phyloP scores from a whole-genome alignment of 345 rosid species.

The Lenwebbia sp. region DNA sequence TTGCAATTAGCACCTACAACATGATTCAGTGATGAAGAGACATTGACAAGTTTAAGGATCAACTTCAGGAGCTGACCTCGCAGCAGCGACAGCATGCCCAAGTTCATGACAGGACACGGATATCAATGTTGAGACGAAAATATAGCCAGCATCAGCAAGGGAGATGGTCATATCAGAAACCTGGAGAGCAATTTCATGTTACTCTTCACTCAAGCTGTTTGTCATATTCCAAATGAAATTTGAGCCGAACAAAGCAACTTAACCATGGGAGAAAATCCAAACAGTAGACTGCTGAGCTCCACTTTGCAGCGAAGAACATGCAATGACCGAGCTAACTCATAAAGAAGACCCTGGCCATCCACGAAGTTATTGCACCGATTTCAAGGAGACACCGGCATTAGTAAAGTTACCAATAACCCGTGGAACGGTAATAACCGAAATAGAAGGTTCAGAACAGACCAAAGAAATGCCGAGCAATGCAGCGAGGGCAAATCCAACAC shows the following conservation, averaged over 20 bases:
- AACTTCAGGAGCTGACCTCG: conserved; percentile 37
- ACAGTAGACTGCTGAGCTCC: not conserved
- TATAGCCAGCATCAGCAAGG: conserved; percentile 28
- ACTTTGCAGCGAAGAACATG: not conserved
- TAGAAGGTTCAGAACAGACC: conserved; percentile 10
- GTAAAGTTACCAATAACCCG: not conserved
- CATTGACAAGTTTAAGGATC: not conserved
- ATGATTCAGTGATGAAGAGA: not conserved
- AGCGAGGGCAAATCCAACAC: conserved; percentile 58
- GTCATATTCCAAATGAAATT: not conserved
- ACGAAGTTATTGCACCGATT: not conserved
- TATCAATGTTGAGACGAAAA: conserved; percentile 50
- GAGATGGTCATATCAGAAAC: conserved; percentile 33
- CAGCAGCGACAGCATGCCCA: conserved; percentile 89
- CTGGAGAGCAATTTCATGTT: conserved; percentile 7
- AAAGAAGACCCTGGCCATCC: conserved; percentile 4
- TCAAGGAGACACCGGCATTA: not conserved
- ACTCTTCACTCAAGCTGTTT: not conserved
- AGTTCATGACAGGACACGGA: conserved; percentile 73
- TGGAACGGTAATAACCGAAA: not conserved
- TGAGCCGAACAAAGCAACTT: not conserved
- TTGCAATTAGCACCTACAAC: not conserved
- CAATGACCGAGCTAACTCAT: not conserved
- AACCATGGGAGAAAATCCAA: conserved; percentile 36
- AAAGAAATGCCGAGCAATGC: conserved; percentile 37